A percentile compares a stretch with the other conserved stretches of the same genome.
Conservation (phyloP, 352 stramenopile species). For the Pythium dissimile region DNA sequence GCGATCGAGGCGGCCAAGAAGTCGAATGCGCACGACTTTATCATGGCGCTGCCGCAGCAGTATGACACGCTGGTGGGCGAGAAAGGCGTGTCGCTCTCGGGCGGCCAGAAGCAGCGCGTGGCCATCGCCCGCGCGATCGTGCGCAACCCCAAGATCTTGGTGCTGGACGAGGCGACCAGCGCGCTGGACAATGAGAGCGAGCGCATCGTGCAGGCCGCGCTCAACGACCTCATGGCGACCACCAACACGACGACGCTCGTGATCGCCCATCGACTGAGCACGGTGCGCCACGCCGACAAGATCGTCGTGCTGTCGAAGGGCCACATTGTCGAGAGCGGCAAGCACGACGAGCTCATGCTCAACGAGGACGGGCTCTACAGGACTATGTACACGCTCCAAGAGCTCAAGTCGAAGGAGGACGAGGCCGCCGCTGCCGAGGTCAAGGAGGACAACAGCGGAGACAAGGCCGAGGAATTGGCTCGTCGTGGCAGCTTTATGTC, state of each 20-base stretch:
- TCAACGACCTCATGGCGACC: constrained; percentile 17
- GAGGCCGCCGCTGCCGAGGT: neutral
- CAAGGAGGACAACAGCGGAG: constrained; percentile 43
- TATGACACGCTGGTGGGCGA: constrained; percentile 84
- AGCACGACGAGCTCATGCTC: constrained; percentile 27
- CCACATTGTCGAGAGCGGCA: constrained; percentile 28
- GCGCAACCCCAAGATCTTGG: neutral
- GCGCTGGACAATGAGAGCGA: neutral
- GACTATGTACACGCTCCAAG: constrained; percentile 68
- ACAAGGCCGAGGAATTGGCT: constrained; percentile 65
- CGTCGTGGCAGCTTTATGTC: constrained; percentile 69
- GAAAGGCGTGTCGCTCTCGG: constrained; percentile 46
- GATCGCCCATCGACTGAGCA: constrained; percentile 45
- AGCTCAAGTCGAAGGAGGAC: neutral
- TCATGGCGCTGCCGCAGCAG: constrained; percentile 82
- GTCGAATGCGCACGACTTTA: constrained; percentile 89
- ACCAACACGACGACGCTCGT: constrained; percentile 52
- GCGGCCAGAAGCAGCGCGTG: constrained; percentile 45
- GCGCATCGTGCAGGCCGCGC: neutral
- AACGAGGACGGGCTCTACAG: constrained; percentile 71
- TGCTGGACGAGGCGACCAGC: neutral
- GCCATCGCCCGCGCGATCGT: neutral
- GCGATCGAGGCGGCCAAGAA: constrained; percentile 84
- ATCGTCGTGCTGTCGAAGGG: constrained; percentile 26
- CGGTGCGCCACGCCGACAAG: constrained; percentile 16